Conservation (phyloP, 306 rosid genomes). For the Gleditsia sinensis region DNA sequence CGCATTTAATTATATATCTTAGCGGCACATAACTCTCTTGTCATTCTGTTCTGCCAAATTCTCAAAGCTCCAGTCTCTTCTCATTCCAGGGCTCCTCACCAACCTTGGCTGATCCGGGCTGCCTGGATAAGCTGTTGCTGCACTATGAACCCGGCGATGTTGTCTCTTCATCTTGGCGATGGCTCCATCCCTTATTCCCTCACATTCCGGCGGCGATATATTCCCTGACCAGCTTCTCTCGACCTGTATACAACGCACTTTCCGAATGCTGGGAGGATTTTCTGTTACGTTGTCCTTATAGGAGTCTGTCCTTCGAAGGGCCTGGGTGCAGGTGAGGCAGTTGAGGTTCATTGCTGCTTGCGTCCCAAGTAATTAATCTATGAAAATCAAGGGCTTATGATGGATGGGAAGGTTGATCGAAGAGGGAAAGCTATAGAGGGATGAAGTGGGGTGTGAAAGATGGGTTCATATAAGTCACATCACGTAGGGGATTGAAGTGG, state of each 20-base stretch:
- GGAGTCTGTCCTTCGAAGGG: slow-evolving; percentile 52
- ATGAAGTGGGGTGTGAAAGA: neutral
- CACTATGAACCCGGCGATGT: slow-evolving; percentile 44
- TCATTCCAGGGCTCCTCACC: slow-evolving; percentile 79
- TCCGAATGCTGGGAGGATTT: slow-evolving; percentile 16
- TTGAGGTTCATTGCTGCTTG: slow-evolving; percentile 60
- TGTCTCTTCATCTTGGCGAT: neutral
- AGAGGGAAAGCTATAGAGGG: neutral
- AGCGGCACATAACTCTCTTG: slow-evolving; percentile 28
- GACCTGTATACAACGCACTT: slow-evolving; percentile 2
- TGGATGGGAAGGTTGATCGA: slow-evolving; percentile 17
- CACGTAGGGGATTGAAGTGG: slow-evolving; percentile 10
- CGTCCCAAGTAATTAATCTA: slow-evolving; percentile 32
- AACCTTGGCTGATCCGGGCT: slow-evolving; percentile 48
- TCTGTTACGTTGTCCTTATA: slow-evolving; percentile 31
- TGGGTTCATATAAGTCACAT: neutral
- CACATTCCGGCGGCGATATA: slow-evolving; percentile 30
- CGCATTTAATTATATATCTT: slow-evolving; percentile 3
- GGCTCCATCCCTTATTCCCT: neutral
- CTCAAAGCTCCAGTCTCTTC: slow-evolving; percentile 96
- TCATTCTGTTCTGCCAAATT: slow-evolving; percentile 42
- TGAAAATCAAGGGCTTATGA: neutral
- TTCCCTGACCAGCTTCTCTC: slow-evolving; percentile 68
- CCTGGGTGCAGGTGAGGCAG: slow-evolving; percentile 62
- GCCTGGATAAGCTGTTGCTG: slow-evolving; percentile 34